A percentile compares a stretch with the other conserved stretches of the same genome.
phyloP scores from a whole-genome alignment of 352 stramenopile genomes.

The Phytophthora sojae region DNA sequence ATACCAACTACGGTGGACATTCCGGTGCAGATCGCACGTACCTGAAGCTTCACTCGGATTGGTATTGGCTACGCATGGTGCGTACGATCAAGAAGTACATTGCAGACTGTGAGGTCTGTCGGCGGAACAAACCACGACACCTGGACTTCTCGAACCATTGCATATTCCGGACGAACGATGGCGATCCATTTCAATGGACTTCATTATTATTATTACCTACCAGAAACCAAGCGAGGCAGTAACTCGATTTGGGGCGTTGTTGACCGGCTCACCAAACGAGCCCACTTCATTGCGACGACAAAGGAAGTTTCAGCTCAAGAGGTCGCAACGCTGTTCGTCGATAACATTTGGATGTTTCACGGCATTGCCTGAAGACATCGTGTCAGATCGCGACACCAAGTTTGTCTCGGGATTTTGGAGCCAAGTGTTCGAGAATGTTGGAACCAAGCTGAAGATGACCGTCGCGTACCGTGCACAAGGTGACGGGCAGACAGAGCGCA shows the following conservation, averaged over 20 bases:
- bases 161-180: conserved; percentile 20
- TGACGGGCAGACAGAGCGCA: background rate
- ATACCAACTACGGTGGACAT: too few species aligned
- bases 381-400: conserved; percentile 1
- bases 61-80: too few species aligned
- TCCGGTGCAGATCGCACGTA: too few species aligned
- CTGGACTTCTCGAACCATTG: conserved; percentile 6
- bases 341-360: conserved; percentile 8
- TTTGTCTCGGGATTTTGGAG: conserved; percentile 10
- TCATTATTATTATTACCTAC: conserved; percentile 14
- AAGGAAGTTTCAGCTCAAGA: conserved; percentile 5
- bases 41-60: too few species aligned
- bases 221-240: conserved; percentile 4
- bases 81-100: too few species aligned
- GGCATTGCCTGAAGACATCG: conserved; percentile 2
- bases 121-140: too few species aligned
- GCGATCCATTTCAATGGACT: conserved; percentile 19
- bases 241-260: conserved; percentile 6
- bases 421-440: too few species aligned
- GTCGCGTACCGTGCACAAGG: background rate
- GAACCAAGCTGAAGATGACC: background rate
- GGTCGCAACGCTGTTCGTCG: conserved; percentile 8
- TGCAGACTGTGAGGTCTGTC: too few species aligned
- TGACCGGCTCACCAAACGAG: conserved; percentile 3
- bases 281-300: conserved; percentile 12